phyloP scores from a whole-genome alignment of 805 yeast genomes.

The Kregervanrija delftensis region DNA sequence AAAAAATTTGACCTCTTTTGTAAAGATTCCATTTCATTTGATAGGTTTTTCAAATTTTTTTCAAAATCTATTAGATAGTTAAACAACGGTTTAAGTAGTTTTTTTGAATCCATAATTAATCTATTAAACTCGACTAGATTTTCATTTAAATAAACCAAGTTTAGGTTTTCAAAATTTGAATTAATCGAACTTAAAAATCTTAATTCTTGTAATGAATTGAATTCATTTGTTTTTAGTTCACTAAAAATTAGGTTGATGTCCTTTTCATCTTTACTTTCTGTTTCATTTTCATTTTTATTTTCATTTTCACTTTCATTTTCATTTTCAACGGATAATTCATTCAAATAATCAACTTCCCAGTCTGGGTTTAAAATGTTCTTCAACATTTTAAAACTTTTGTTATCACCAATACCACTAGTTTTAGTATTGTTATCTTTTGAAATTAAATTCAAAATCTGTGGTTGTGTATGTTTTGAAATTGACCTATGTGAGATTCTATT shows the following conservation, averaged over 20 bases:
- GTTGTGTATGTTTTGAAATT: too few species aligned
- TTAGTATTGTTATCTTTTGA: too few species aligned
- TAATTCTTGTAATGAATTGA: constrained; percentile 15
- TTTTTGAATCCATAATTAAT: background rate
- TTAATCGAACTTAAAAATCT: constrained; percentile 16
- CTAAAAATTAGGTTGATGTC: too few species aligned
- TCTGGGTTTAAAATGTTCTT: constrained; percentile 19
- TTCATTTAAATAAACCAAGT: too few species aligned
- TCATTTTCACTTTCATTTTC: constrained; percentile 4
- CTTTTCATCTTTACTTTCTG: constrained; percentile 3
- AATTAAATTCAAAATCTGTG: too few species aligned
- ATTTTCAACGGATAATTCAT: constrained; percentile 13
- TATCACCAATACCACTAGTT: too few species aligned
- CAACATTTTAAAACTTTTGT: too few species aligned
- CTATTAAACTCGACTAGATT: too few species aligned
- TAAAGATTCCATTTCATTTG: constrained; percentile 55
- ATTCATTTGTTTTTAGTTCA: too few species aligned
- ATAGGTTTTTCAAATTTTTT: constrained; percentile 44
- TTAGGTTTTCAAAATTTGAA: too few species aligned
- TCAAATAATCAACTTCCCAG: constrained; percentile 22
- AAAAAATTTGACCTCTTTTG: constrained; percentile 47
- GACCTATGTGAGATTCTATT: too few species aligned
- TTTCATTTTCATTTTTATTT: constrained; percentile 1
- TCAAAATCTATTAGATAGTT: constrained; percentile 51
- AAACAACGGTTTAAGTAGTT: constrained; percentile 43